Percentiles rank a stretch among this genome's conserved stretches.
phyloP scores from a whole-genome alignment of 805 yeast species.

The Sugiyamaella lignohabitans region DNA sequence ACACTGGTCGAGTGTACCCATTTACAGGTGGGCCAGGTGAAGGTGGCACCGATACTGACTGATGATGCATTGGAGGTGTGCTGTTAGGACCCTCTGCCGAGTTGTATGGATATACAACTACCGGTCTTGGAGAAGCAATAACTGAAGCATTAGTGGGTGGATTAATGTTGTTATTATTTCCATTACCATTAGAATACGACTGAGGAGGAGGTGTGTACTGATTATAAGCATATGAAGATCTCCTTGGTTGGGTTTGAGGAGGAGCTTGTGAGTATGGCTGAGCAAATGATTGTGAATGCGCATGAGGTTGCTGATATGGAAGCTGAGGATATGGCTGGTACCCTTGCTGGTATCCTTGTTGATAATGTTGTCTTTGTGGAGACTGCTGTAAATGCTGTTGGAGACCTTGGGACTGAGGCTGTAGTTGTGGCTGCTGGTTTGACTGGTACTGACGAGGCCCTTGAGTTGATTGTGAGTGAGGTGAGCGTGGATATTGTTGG shows the following conservation, averaged over 20 bases:
- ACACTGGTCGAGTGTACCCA: background rate
- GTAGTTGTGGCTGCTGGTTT: background rate
- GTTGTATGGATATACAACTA: constrained; percentile 3
- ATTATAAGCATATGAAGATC: background rate
- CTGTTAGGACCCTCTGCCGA: constrained; percentile 3
- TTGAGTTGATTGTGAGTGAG: background rate
- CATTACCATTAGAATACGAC: constrained; percentile 5
- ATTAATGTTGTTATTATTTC: background rate
- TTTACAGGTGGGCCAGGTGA: constrained; percentile 2
- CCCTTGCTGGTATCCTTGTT: constrained; percentile 6
- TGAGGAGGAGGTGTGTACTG: constrained; percentile 6
- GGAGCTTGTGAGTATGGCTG: too few species aligned
- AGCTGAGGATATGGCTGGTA: background rate
- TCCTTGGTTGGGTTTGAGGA: background rate
- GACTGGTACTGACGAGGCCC: background rate
- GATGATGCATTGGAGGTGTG: background rate
- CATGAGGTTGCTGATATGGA: background rate
- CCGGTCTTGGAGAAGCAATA: constrained; percentile 10
- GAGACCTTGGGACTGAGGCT: constrained; percentile 6
- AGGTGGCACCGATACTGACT: constrained; percentile 6
- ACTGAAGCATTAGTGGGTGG: constrained; percentile 5
- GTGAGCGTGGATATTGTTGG: constrained; percentile 1
- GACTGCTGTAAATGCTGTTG: background rate
- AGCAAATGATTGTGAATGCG: too few species aligned
- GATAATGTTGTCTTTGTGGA: background rate